Base-by-base conservation (phyloP, 441 rosid species). In the Syzygium syzygioides region DNA sequence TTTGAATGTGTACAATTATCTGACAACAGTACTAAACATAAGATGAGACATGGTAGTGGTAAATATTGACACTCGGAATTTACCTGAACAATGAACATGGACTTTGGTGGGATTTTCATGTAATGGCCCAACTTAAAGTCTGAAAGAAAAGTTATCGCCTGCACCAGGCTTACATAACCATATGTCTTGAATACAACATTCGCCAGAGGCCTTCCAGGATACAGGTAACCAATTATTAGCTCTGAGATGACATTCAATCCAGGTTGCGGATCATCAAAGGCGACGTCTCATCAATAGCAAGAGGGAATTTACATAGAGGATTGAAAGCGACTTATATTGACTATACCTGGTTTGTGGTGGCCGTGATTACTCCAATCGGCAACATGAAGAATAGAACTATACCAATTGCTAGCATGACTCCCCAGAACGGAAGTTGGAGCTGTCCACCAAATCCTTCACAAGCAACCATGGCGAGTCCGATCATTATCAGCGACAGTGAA, bases 61-160 rank as follows among this genome's bases (percentile, higher is more conserved):
- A 37, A 45, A 41, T 71, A 20, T 23, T 3, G 52, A 13, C 25
- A 71, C 52, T 37, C 86, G 85, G 59, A 12, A 87, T 79, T 83
- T 57, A 94, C 95, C 93, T 94, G 96, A n/a, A 91, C 94, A 12
- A 91, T 7, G 84, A 93, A 94, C 94, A 94, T 93, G 50, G 93
- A 92, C 87, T 87, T 90, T 0, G 95, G 95, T 14, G 96, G 94
- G 19, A 94, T 92, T 89, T 94, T 93, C 94, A 93, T 92, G 92
- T 92, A 93, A 85, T 92, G 95, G 8, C 94, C 94, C 19, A 93
- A 89, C 88, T 93, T 93, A 90, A 94, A 93, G 86, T 93, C 95
- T 12, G 85, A 45, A n/a, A 93, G 88, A 86, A 93, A 94, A 54
- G 28, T 85, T 18, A 93, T 76, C 18, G 94, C 94, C 68, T 94